Conservation (phyloP, 2,329 filamentous ascomycete species). For the Penicillium sp. region DNA sequence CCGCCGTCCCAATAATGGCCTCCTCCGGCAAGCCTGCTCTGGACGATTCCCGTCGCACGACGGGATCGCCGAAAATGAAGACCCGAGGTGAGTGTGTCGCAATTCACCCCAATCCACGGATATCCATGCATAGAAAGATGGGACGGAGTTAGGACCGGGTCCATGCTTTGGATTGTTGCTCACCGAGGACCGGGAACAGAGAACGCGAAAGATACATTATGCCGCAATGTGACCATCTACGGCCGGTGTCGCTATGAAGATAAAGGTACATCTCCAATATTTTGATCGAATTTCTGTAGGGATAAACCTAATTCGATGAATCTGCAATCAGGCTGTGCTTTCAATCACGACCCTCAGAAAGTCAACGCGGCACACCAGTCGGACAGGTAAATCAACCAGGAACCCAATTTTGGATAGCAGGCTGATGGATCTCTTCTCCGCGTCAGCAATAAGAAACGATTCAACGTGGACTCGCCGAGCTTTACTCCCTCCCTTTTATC, state of each 20-base stretch:
- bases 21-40: slow-evolving; percentile 44
- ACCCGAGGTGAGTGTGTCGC: slow-evolving; percentile 45
- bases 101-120: slow-evolving; percentile 4
- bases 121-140: neutral
- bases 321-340: slow-evolving; percentile 64
- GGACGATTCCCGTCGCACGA: slow-evolving; percentile 47
- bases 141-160: neutral
- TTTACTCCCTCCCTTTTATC: slow-evolving; percentile 70
- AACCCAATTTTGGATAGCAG: neutral
- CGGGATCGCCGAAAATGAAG: slow-evolving; percentile 50
- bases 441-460: slow-evolving; percentile 59
- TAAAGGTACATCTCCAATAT: slow-evolving; percentile 56
- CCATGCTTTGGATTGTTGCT: neutral
- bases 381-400: slow-evolving; percentile 37
- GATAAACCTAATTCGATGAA: slow-evolving; percentile 9
- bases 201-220: slow-evolving; percentile 82
- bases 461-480: slow-evolving; percentile 95
- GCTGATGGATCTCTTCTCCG: neutral
- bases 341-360: slow-evolving; percentile 80
- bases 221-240: slow-evolving; percentile 90
- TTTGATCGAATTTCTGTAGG: neutral
- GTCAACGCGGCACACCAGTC: slow-evolving; percentile 43
- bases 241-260: slow-evolving; percentile 91
- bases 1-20: slow-evolving; percentile 39
- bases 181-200: slow-evolving; percentile 46